A percentile compares a stretch with the other conserved stretches of the same genome.
Conservation (phyloP, 202 grass and related monocot species). For the Brachypodium distachyon region DNA sequence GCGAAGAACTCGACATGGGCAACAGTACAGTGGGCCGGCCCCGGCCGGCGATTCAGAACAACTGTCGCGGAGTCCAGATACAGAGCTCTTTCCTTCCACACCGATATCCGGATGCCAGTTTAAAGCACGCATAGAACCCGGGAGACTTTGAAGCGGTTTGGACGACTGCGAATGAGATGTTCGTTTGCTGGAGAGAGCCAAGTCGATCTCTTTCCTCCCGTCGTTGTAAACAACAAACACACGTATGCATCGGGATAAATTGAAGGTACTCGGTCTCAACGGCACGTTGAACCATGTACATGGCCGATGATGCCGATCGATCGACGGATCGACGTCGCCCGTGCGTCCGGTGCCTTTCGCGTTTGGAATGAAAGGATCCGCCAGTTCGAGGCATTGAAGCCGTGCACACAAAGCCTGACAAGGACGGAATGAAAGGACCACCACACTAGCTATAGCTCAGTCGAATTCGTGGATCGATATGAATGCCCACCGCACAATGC, state of each 20-base stretch:
- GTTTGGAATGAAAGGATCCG: neutral
- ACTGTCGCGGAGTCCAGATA: slow-evolving; percentile 8
- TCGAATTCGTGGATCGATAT: neutral
- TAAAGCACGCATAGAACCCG: neutral
- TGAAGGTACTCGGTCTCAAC: neutral
- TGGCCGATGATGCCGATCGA: neutral
- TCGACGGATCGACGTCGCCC: neutral
- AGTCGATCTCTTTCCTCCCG: neutral
- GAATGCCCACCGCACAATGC: slow-evolving; percentile 20
- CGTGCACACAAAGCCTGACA: neutral
- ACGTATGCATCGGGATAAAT: neutral
- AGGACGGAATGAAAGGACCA: neutral
- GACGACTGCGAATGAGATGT: neutral
- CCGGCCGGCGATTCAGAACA: neutral
- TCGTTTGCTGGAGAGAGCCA: neutral
- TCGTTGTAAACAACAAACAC: neutral
- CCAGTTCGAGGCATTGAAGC: neutral
- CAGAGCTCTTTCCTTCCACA: neutral
- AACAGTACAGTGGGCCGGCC: too few relatives aligned
- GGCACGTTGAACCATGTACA: neutral
- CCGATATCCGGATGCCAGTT: neutral
- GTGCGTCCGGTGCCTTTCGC: neutral
- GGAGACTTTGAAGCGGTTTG: neutral
- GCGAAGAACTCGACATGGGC: neutral
- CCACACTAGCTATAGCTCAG: neutral